A percentile compares a stretch with the other conserved stretches of the same genome.
These are phyloP conservation scores for Cyberlindnera maclurae DNA, from an alignment of 805 yeast species.

Conservation along the genomic window DNA sequence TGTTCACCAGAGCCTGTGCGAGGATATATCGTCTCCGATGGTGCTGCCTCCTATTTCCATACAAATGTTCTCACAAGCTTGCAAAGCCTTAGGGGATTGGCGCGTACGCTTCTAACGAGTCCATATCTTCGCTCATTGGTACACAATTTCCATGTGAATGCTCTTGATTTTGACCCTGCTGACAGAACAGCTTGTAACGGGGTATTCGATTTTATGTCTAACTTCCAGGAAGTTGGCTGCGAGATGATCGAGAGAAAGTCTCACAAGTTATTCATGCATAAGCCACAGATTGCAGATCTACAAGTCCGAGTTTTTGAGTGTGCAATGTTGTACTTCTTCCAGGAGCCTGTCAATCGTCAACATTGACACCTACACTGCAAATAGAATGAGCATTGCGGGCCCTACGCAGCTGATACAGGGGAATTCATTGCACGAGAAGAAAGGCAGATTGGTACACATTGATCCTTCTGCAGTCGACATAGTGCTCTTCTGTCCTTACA, in stretches of 20 bases:
- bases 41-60: not conserved
- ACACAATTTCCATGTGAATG: slow-evolving; percentile 3
- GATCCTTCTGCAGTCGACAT: slow-evolving; percentile 3
- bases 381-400: not conserved
- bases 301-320: slow-evolving; percentile 2
- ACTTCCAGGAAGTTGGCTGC: not conserved
- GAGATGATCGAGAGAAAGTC: slow-evolving; percentile 1
- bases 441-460: not conserved
- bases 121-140: slow-evolving; percentile 1
- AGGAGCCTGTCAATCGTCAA: not conserved
- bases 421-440: slow-evolving; percentile 1
- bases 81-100: slow-evolving; percentile 1
- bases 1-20: slow-evolving; percentile 1
- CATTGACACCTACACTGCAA: slow-evolving; percentile 3
- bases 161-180: slow-evolving; percentile 7
- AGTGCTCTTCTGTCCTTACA: slow-evolving; percentile 14
- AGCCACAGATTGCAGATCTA: not conserved
- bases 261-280: slow-evolving; percentile 7
- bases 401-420: slow-evolving; percentile 2
- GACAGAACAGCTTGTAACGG: slow-evolving; percentile 3
- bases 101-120: slow-evolving; percentile 3
- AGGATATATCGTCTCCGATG: not conserved
- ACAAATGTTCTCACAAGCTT: slow-evolving; percentile 7
- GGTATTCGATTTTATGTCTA: slow-evolving; percentile 1
- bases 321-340: slow-evolving; percentile 4